Percentiles rank a stretch among this genome's conserved stretches.
phyloP scores from a whole-genome alignment of 257 asterid genomes.

The Knoxia roxburghii region DNA sequence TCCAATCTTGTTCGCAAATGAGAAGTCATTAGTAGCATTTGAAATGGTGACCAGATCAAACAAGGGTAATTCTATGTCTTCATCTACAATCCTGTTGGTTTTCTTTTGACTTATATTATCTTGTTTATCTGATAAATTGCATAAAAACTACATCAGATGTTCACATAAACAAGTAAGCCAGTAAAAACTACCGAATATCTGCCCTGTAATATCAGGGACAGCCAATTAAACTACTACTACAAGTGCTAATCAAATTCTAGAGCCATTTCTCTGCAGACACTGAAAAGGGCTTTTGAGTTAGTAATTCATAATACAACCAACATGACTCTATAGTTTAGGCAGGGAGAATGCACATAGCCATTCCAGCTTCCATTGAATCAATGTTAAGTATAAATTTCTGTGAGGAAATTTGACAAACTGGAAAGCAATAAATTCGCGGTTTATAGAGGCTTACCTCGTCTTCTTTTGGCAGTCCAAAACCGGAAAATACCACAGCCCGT shows the following conservation, averaged over 20 bases:
- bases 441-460: constrained; percentile 8
- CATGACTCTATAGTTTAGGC: no score
- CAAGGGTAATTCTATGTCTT: constrained; percentile 35
- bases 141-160: neutral
- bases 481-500: neutral
- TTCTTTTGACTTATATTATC: neutral
- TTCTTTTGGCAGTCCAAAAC: neutral
- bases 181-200: neutral
- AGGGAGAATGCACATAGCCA: no score
- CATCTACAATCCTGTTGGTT: constrained; percentile 20
- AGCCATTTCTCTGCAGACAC: no score
- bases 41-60: constrained; percentile 29
- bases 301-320: no score
- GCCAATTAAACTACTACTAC: no score
- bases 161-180: neutral
- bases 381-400: neutral
- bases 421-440: neutral
- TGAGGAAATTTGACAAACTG: constrained; percentile 8
- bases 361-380: no score
- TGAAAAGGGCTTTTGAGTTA: no score
- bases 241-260: no score
- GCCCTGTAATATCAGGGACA: no score
- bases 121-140: neutral
- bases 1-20: constrained; percentile 31
- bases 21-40: constrained; percentile 36